Evolutionary conservation across 352 stramenopile species (phyloP), one percentile per base, ranked within the genome.

Genomic region (Phytophthora brassicae): DNA sequence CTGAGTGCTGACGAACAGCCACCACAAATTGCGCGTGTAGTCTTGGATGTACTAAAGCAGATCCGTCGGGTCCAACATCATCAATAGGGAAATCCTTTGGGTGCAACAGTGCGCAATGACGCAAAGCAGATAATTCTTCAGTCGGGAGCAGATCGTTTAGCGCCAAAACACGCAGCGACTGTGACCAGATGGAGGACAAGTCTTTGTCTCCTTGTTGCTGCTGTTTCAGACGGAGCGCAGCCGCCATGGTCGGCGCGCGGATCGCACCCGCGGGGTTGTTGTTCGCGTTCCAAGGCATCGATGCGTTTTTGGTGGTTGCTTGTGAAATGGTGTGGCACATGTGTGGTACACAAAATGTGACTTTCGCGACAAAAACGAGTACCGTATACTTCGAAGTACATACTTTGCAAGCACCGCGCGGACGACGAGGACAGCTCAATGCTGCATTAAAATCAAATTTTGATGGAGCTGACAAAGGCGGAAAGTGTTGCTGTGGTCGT

Each of bases 241-340:
- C 72, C 23, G 81, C 70, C 20, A 90, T 83, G 59, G 81, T 81
- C 9, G 85, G 85, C 54, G 84, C 80, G 61, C 85, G 85, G 62
- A 94, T 81, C 59, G 89, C 78, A 35, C 86, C 83, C 12, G 83
- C 83, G 13, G 84, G 86, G 60, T 94, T 94, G 72, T 92, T 94
- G 81, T 84, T 92, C 19, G 86, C 83, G 44, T 88, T 86, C 85
- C 83, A 94, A 48, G 81, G 81, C 86, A 94, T 94, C 33, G 26
- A 26, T 26, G 12, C 17, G 28, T 24, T 61, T 63, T 29, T 63
- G 38, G 51, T 63, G 62, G 55, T 61, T 31, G 26, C 28, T 43
- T 6, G n/a, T 42, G 6, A 26, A 0, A 29, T 62, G 45, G 43
- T 56, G 55, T 56, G 28, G 0, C 5, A 1, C 11, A n/a, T n/a